Evolutionary conservation across 2,329 filamentous ascomycete species (phyloP), one percentile per base, ranked within the genome.

Genomic region (Talaromyces sp.): DNA sequence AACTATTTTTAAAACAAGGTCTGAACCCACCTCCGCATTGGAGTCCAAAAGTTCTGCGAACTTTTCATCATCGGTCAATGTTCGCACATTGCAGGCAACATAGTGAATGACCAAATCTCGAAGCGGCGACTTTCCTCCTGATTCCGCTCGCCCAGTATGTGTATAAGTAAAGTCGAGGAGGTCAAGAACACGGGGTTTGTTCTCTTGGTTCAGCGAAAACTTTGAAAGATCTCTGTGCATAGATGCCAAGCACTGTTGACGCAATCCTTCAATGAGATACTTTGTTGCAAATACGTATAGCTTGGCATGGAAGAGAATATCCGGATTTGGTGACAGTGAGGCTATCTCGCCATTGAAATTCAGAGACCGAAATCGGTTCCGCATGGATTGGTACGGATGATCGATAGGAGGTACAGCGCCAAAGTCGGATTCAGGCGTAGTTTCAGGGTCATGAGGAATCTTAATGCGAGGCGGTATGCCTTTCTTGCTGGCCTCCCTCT

Each of bases 341-440:
- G 52, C 57, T n/a, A 21, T 21, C 46, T 29, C 14, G n/a, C 53
- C 35, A 2, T 75, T 14, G 31, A 54, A 54, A 11, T 29, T 35
- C 3, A 31, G 29, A 21, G 19, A 19, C 35, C 51, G 29, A 4
- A 54, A 54, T 19, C 27, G 19, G n/a, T 54, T 13, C 51, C 51
- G 35, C 13, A 54, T 27, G 11, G 14, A 13, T 4, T 54, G 29
- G 35, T n/a, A 54, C 9, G 13, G 51, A 32, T 54, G n/a, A 54
- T 35, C 27, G 21, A 52, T 52, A 3, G 14, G 3, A 3, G 26
- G 26, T 27, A 27, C 11, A n/a, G 26, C 5, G 13, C 1, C 5
- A 19, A 2, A 1, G 11, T 21, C 21, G 17, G 80, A 81, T 62
- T 83, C 84, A 58, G 84, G 82, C 7, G 82, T 74, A 41, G 71